phyloP scores from a whole-genome alignment of 2,329 filamentous ascomycete genomes.

The Trichoderma oligosporum region DNA sequence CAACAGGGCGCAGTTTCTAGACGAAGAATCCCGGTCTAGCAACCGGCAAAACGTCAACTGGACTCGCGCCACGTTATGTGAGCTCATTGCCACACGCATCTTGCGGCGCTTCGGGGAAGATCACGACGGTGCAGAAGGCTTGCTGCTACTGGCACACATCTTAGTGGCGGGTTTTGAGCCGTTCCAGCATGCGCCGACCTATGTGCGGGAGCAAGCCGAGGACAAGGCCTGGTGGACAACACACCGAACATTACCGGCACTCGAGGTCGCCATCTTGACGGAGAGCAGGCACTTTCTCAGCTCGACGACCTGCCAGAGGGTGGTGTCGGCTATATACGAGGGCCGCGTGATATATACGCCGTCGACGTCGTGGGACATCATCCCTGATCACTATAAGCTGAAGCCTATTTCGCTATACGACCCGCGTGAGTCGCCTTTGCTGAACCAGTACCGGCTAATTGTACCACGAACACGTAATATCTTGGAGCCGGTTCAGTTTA shows the following conservation, averaged over 20 bases:
- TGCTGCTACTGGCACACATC: slow-evolving; percentile 72
- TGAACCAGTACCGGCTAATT: slow-evolving; percentile 82
- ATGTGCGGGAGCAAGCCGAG: slow-evolving; percentile 58
- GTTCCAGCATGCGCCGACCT: slow-evolving; percentile 73
- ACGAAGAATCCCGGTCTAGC: slow-evolving; percentile 70
- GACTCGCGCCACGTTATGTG: slow-evolving; percentile 73
- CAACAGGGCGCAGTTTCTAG: slow-evolving; percentile 74
- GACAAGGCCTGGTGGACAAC: slow-evolving; percentile 46
- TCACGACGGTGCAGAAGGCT: slow-evolving; percentile 58
- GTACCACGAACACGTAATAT: slow-evolving; percentile 75
- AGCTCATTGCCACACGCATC: slow-evolving; percentile 74
- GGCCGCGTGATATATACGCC: slow-evolving; percentile 80
- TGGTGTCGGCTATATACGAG: slow-evolving; percentile 78
- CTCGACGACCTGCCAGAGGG: slow-evolving; percentile 74
- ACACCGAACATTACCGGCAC: slow-evolving; percentile 64
- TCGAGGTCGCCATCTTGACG: slow-evolving; percentile 79
- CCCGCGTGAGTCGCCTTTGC: slow-evolving; percentile 66
- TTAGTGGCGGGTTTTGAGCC: slow-evolving; percentile 81
- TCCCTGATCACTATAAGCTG: slow-evolving; percentile 82
- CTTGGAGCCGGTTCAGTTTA: slow-evolving; percentile 71
- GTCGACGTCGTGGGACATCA: slow-evolving; percentile 74
- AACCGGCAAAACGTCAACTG: slow-evolving; percentile 79
- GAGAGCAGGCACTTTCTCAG: slow-evolving; percentile 76
- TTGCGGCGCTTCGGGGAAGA: slow-evolving; percentile 76
- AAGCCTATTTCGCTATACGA: slow-evolving; percentile 79